Base-by-base conservation (phyloP, 1,284 basidiomycete species). In the Microstroma glucosiphilum region DNA sequence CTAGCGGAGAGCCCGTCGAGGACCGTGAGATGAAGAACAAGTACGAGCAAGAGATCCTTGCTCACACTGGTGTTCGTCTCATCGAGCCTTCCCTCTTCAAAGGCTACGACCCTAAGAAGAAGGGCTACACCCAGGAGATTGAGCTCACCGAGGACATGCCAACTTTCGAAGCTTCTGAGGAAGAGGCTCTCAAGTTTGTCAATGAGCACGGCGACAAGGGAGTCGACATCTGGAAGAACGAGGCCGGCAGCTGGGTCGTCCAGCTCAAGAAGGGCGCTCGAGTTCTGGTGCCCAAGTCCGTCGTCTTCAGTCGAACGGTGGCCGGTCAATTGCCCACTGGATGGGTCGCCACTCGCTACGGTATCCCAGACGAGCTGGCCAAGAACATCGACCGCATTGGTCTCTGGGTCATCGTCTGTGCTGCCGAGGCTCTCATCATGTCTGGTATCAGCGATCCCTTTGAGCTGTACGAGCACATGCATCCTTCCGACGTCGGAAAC, bases 221-320 rank as follows among this genome's bases (percentile, higher is more conserved):
- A 19, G 94, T 92, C 78, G 92, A 98, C 77, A 86, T 91, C 73
- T 96, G 92, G 91, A 88, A 87, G 8, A 88, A 89, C 72, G 89
- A 89, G 19, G 65, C 60, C 17, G 91, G 93, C 53, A 67, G 67
- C 77, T 96, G 90, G 90, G 92, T 90, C 73, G 92, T 93, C 76
- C 96, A 96, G 82, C 89, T 98, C 85, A 97, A 97, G 87, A 96
- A 93, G 83, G 96, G 94, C 61, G 92, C 94, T 12, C 88, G 92
- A 61, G 84, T 98, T 72, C 85, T 89, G 70, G 88, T 97, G 56
- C 94, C 94, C 64, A 98, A 98, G 83, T 89, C 94, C 2, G 88
- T 97, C 85, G 86, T 85, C 74, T 98, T 98, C 84, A 91, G 88
- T 80, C 90, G 94, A 62, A 86, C 90, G 57, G 94, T 97, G 62